Evolutionary conservation across 2,329 filamentous ascomycete species (phyloP), one percentile per base, ranked within the genome.

Genomic region (Monosporascus sp.): DNA sequence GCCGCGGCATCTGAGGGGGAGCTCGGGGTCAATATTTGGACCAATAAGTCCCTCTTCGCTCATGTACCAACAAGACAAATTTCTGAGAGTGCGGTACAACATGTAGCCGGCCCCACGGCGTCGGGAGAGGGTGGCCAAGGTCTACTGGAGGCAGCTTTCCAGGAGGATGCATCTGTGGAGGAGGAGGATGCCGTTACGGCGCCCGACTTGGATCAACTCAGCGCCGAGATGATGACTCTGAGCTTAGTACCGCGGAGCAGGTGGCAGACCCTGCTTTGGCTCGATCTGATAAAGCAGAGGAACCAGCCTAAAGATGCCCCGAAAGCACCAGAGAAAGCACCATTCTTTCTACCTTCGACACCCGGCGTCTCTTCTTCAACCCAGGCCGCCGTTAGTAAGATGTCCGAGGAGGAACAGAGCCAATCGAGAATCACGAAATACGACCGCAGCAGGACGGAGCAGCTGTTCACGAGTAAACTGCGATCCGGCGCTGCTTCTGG

Each of bases 231-330:
- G 73, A 87, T 92, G 67, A 97, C 92, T 0, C 78, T 99, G 53
- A 95, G 89, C 70, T 72, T 97, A 49, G 87, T 97, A 5, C 95
- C 94, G 11, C 91, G 89, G 69, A 90, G 88, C 57, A 83, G 88
- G 63, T 99, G 94, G 94, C 93, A 97, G 71, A 97, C 91, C 1
- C 77, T 99, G 15, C 77, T 99, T 27, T 90, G 99, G 69, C 80
- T 99, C 2, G 94, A 99, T 66, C 75, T 91, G 25, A 96, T 99
- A 67, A 89, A 92, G 73, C 84, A 91, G 71, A 88, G 94, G 56
- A 99, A 99, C 73, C 96, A 94, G 71, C 94, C 95, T 0, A 92
- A 85, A 60, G 91, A 97, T 70, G 83, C 92, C 0, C 92, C 92
- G 17, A 97, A 97, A 73, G 82, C 85, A 7, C 94, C 94, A 0